Evolutionary conservation across 371 early-diverging fungal species (phyloP).

Genomic region (Choanephora cucurbitarum): DNA sequence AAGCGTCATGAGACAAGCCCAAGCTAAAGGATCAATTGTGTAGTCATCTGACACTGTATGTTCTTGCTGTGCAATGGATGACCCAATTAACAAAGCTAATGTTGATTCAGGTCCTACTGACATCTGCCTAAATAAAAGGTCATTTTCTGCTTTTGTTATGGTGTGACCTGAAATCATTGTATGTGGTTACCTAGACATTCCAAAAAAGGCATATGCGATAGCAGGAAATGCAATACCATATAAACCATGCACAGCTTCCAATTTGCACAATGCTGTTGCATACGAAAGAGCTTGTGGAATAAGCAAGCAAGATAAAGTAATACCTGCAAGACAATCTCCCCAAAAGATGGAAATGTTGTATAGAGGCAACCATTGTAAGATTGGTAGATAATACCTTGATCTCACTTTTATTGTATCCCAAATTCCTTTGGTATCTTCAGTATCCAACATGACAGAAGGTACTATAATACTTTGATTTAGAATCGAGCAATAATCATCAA

Average conservation of each 20-base stretch:
- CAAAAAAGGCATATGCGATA: conserved; percentile 83
- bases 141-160: not conserved
- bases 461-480: conserved; percentile 19
- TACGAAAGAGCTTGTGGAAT: conserved; percentile 92
- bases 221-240: conserved; percentile 85
- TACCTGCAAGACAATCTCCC: conserved; percentile 81
- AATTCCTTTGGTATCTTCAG: conserved; percentile 34
- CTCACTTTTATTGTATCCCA: conserved; percentile 55
- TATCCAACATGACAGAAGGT: conserved; percentile 32
- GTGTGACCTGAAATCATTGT: not conserved
- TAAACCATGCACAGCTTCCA: conserved; percentile 88
- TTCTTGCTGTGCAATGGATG: conserved; percentile 62
- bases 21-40: conserved; percentile 52
- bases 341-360: conserved; percentile 61
- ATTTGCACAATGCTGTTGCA: conserved; percentile 81
- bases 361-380: conserved; percentile 84
- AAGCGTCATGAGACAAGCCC: conserved; percentile 74
- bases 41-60: conserved; percentile 25
- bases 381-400: conserved; percentile 87
- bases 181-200: conserved; percentile 76
- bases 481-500: not conserved
- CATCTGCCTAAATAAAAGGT: conserved; percentile 61
- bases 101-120: conserved; percentile 94
- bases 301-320: conserved; percentile 87
- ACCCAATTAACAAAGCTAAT: conserved; percentile 85